Evolutionary conservation across 371 early-diverging fungal genomes (phyloP), one percentile per base, ranked within the genome.

Genomic region (Rhizopus delemar): DNA sequence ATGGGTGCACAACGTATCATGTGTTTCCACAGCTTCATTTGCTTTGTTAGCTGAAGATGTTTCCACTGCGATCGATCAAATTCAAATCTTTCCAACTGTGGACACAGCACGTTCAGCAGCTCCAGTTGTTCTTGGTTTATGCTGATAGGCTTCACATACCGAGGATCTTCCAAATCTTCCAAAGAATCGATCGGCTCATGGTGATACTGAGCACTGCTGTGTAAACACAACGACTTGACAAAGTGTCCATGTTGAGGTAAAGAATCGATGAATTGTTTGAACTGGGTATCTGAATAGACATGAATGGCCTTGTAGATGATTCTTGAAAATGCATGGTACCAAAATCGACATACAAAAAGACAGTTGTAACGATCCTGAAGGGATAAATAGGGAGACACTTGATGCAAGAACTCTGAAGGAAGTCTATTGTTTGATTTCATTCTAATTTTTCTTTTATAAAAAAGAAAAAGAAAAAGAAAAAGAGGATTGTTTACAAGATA

Each of bases 41-140:
- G 28, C 12, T 31, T 13, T 11, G 36, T 31, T 16, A 59, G 11
- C 3, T 11, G 9, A 0, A 58, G 4, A 13, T 59, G 46, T 12
- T 33, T 16, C 67, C 67, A 66, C 28, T 62, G 51, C 6, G 56
- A 28, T 2, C 46, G 45, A 41, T 56, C 49, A 58, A 66, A 66
- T 28, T 51, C 41, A 5, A 66, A 9, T 0, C 56, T 36, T 34
- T 66, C 62, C n/a, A 66, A 29, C 1, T 55, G 31, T 4, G 67
- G 59, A 39, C 67, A 66, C 9, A 56, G 16, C 1, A 34, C 15
- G 15, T 49, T 41, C 8, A 66, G 15, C 3, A 49, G 33, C 8
- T 59, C 53, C 28, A 64, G 50, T 39, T 46, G 29, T 9, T 53
- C 29, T 50, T 64, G 64, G 4, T 59, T 45, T 8, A 64, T 15